phyloP scores from a whole-genome alignment of 148 eudicot genomes.

The Cornus florida region DNA sequence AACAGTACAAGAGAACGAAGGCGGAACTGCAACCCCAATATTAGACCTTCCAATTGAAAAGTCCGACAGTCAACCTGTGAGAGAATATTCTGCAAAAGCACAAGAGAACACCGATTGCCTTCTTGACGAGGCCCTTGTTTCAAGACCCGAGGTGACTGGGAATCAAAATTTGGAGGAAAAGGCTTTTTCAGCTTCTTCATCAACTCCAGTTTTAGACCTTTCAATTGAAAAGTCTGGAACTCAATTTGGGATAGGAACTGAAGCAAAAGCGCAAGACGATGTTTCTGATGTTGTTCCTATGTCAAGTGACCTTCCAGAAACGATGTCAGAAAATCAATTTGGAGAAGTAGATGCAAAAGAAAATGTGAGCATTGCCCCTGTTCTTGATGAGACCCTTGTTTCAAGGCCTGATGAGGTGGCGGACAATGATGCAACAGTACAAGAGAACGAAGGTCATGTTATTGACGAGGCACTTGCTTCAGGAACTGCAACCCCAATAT shows the following conservation, averaged over 20 bases:
- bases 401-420: slow-evolving; percentile 4
- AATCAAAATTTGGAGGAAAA: background rate
- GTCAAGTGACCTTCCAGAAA: background rate
- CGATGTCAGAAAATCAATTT: slow-evolving; percentile 10
- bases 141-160: no score
- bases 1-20: slow-evolving; percentile 11
- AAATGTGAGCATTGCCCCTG: background rate
- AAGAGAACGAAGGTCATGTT: slow-evolving; percentile 1
- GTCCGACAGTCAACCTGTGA: background rate
- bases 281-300: no score
- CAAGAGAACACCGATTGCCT: background rate
- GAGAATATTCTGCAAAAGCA: background rate
- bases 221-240: no score
- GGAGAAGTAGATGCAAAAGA: background rate
- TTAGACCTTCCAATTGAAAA: background rate
- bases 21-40: slow-evolving; percentile 2
- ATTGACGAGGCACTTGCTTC: background rate
- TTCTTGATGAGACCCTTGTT: background rate
- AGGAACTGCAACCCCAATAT: background rate
- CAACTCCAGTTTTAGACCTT: no score
- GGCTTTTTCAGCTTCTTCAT: no score
- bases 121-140: no score
- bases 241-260: no score
- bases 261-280: no score
- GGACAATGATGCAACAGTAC: slow-evolving; percentile 1